Evolutionary conservation across 179 eudicot genomes (phyloP).

Genomic region (Actinidia arguta): DNA sequence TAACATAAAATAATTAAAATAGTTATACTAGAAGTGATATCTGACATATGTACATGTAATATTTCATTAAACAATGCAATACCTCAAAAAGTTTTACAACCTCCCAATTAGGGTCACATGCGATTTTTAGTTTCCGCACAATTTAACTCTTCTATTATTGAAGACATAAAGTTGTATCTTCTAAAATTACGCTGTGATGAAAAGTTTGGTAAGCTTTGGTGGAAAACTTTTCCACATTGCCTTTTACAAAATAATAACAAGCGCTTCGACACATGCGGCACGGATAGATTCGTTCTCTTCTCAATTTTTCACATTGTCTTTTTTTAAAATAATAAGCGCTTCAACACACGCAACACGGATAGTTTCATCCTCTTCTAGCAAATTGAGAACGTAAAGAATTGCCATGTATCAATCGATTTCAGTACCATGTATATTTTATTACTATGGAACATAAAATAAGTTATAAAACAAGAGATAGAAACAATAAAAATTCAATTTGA

Average conservation of each 20-base stretch:
- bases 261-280: constrained; percentile 22
- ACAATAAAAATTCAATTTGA: neutral
- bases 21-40: neutral
- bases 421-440: neutral
- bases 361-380: constrained; percentile 11
- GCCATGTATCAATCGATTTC: constrained; percentile 1
- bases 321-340: too few relatives aligned
- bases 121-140: neutral
- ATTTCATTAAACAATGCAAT: neutral
- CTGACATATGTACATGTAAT: neutral
- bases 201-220: neutral
- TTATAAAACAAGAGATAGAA: neutral
- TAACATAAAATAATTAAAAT: neutral
- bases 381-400: constrained; percentile 3
- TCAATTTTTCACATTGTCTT: too few relatives aligned
- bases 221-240: constrained; percentile 22
- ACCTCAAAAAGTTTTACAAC: constrained; percentile 22
- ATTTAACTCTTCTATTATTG: constrained; percentile 11
- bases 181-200: neutral
- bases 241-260: constrained; percentile 17
- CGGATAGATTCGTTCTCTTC: too few relatives aligned
- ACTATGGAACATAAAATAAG: neutral
- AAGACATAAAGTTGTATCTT: neutral
- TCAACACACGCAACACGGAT: too few relatives aligned
- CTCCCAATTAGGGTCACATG: neutral